These are phyloP conservation scores for Mortierella sp. DNA, from an alignment of 371 early-diverging fungal genomes.

Conservation along the genomic window DNA sequence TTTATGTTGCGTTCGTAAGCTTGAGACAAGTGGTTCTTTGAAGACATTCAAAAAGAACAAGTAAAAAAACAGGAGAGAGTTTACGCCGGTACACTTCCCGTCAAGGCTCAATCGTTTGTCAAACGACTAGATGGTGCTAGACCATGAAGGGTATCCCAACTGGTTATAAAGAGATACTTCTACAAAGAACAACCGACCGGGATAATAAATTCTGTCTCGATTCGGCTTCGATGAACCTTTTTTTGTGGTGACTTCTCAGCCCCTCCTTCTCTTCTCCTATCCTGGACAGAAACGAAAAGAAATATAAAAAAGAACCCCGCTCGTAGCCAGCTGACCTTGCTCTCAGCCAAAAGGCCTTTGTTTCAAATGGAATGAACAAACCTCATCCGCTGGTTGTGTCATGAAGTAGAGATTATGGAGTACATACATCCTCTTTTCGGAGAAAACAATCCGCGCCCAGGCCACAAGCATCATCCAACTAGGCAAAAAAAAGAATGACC, in stretches of 20 bases:
- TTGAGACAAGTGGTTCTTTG: too few relatives aligned
- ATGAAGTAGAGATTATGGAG: too few relatives aligned
- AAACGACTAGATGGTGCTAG: too few relatives aligned
- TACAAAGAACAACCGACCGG: neutral
- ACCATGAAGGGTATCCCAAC: too few relatives aligned
- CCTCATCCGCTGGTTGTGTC: neutral
- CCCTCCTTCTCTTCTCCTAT: neutral
- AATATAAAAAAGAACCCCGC: neutral
- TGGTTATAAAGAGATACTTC: too few relatives aligned
- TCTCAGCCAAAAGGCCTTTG: neutral
- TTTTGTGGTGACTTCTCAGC: neutral
- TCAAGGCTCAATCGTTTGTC: too few relatives aligned
- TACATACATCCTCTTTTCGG: neutral
- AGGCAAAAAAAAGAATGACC: neutral
- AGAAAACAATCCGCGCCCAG: constrained; percentile 11
- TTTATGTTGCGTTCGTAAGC: too few relatives aligned
- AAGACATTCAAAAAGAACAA: too few relatives aligned
- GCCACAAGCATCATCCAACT: neutral
- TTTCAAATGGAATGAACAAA: neutral
- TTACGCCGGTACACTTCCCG: too few relatives aligned
- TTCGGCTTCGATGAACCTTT: neutral
- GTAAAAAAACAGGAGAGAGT: too few relatives aligned
- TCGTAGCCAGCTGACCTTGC: neutral
- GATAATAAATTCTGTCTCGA: neutral
- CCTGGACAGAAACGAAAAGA: too few relatives aligned